phyloP scores from a whole-genome alignment of 192 early-diverging fungal genomes.

The Coemansia sp. region DNA sequence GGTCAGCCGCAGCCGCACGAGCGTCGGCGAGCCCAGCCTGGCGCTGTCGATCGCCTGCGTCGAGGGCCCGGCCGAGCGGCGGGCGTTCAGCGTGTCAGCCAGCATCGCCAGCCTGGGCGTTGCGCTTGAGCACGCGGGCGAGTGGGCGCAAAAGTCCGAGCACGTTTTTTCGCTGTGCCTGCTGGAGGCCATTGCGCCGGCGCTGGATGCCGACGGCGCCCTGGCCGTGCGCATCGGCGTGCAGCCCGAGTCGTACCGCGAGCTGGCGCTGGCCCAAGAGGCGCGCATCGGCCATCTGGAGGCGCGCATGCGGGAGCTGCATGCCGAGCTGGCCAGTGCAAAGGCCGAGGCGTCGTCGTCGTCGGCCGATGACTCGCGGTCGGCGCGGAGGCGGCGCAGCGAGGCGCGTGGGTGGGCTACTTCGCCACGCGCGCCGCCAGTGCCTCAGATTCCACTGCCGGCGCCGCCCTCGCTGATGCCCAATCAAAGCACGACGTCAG shows the following conservation, averaged over 20 bases:
- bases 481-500: background rate
- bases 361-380: constrained; percentile 7
- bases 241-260: constrained; percentile 23
- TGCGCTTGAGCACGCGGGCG: background rate
- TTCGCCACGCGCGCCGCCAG: constrained; percentile 27
- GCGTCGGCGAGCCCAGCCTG: constrained; percentile 38
- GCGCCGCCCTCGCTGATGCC: background rate
- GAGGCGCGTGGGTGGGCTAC: constrained; percentile 44
- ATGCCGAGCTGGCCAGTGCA: background rate
- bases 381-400: constrained; percentile 20
- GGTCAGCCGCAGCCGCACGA: constrained; percentile 26
- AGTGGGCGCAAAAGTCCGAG: background rate
- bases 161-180: constrained; percentile 33
- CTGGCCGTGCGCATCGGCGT: constrained; percentile 29
- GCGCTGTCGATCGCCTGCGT: constrained; percentile 21
- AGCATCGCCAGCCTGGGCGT: background rate
- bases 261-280: constrained; percentile 24
- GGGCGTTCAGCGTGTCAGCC: constrained; percentile 14
- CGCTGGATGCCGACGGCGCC: constrained; percentile 16
- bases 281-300: constrained; percentile 35
- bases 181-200: constrained; percentile 22
- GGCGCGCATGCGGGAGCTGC: constrained; percentile 13
- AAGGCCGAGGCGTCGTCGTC: background rate
- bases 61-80: constrained; percentile 18
- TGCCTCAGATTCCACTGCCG: constrained; percentile 8